Evolutionary conservation across 768 basidiomycete species (phyloP).

Genomic region (Polyporus arcularius): DNA sequence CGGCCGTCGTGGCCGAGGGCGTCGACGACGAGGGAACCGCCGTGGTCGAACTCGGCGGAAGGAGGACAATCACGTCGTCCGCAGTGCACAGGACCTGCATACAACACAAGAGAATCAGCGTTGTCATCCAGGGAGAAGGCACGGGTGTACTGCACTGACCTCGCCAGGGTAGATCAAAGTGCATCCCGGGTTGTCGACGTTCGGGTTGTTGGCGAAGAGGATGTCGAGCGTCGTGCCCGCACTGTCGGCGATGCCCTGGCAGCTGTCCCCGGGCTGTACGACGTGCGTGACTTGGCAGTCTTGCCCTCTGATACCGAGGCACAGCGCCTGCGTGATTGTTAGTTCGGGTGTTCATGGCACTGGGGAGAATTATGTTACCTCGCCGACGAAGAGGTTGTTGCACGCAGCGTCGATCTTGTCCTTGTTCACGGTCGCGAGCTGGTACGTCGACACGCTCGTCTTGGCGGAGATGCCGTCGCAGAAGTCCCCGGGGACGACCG

Average conservation of each 20-base stretch:
- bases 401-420: conserved; percentile 53
- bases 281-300: conserved; percentile 59
- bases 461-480: conserved; percentile 56
- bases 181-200: conserved; percentile 49
- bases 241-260: conserved; percentile 41
- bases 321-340: conserved; percentile 39
- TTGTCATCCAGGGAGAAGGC: not conserved
- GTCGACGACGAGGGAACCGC: no score
- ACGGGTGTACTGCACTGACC: conserved; percentile 34
- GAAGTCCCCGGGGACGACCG: conserved; percentile 51
- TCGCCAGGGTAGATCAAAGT: conserved; percentile 60
- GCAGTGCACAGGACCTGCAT: not conserved
- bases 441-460: conserved; percentile 43
- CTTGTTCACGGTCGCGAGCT: conserved; percentile 55
- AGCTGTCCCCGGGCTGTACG: conserved; percentile 51
- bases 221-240: conserved; percentile 47
- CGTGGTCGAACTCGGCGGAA: no score
- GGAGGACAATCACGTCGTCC: not conserved
- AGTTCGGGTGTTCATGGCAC: not conserved
- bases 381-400: conserved; percentile 53
- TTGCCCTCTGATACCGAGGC: conserved; percentile 54
- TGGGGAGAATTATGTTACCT: conserved; percentile 34
- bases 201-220: conserved; percentile 64
- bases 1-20: no score
- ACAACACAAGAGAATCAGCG: not conserved